Base-by-base conservation (phyloP, 805 yeast species). In the Scheffersomyces stipitis region DNA sequence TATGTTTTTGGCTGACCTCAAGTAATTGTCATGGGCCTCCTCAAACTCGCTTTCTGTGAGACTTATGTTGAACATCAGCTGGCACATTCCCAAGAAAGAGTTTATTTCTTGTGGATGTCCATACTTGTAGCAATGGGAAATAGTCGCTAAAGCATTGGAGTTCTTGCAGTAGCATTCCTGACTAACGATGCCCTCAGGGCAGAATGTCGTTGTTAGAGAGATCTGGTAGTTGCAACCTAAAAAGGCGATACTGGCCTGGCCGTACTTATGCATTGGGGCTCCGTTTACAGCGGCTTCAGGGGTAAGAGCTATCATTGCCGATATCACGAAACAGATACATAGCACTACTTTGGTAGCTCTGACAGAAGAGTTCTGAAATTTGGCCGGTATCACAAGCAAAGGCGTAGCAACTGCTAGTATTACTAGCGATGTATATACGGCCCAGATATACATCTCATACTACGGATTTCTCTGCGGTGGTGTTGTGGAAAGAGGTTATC, bases 141-240 rank as follows among this genome's bases (percentile, higher is more conserved):
- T 59, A 3, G 70, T 60, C 15, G 72, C 60, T 44, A 67, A 46
- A 2, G 69, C 68, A 30, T 53, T 49, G 29, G 15, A 39, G 34
- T 63, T 58, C n/a, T 33, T 38, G 40, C 71, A 64, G 26, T 45
- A 40, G 39, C 69, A 62, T 13, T 37, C 28, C 3, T 26, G 22
- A 32, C 39, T 30, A 23, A 18, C 24, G 17, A 5, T 10, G 7
- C 10, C 24, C 7, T 36, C 43, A 8, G 39, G 38, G 33, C 69
- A 62, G 31, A 60, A 61, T 9, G 36, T 38, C 8, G 53, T 52
- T 14, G 44, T 39, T 2, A 29, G 30, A 6, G 36, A 10, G 12
- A 62, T 43, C 32, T 60, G 61, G 44, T 37, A 56, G 18, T 44
- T 47, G 44, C 73, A 68, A 6, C 64, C 50, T 14, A 47, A 48